Base-by-base conservation (phyloP, 192 early-diverging fungal genomes). In the Gigaspora rosea region DNA sequence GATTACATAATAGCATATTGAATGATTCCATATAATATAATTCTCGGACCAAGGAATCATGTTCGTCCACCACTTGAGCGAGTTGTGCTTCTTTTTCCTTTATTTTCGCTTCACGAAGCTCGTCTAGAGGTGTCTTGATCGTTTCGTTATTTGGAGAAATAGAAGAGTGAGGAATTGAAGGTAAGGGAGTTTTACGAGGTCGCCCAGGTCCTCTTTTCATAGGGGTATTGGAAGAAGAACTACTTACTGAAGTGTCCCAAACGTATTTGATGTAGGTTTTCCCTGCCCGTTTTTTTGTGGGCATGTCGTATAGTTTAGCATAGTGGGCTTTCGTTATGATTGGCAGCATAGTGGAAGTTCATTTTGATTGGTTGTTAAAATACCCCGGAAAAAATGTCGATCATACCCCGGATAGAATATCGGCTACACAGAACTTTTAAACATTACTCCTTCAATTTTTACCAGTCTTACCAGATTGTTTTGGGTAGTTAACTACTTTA, bases 1-100 rank as follows among this genome's bases (percentile, higher is more conserved):
- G 64, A 67, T 86, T 90, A 2, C 79, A 82, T 35, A 90, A 46
- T 72, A 85, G 80, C 10, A 81, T 82, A 47, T 83, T 80, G 75
- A 83, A 84, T 4, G 83, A 75, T 76, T 91, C 89, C 52, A 91
- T 71, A 77, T 88, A 86, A 54, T 86, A 90, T 10, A 90, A 72
- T 77, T 92, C 88, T 41, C 86, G 80, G n/a, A 85, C 80, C n/a
- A 81, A 49, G 36, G 78, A 76, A 52, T 91, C 89, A 72, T 91
- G 87, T 49, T 78, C 76, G 49, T 87, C 83, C 57, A 89, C 78
- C 36, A 89, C 79, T 27, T 77, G 66, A 33, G 85, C 83, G 32
- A 92, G 77, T 18, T 86, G 73, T 20, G 57, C 64, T 62, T 82
- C 82, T 73, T 85, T 76, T 36, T 87, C 82, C 7, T 36, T 63